These are phyloP conservation scores for Nephromyces sp. DNA, from an alignment of 169 alveolate species.

Conservation along the genomic window DNA sequence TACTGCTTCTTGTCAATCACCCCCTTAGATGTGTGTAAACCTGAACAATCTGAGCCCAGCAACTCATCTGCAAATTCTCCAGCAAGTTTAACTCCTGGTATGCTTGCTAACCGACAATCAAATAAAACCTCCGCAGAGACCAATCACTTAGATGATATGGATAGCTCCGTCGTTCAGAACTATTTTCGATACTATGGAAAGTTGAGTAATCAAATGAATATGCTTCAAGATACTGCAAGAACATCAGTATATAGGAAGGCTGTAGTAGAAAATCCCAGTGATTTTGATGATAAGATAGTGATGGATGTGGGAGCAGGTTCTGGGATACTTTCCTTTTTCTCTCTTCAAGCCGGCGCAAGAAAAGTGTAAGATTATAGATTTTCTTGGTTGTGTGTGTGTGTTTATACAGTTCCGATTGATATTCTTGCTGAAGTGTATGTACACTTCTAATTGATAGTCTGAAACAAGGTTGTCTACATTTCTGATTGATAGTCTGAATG, in stretches of 20 bases:
- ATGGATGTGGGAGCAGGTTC: slow-evolving; percentile 98
- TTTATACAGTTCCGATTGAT: not conserved
- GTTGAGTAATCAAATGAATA: slow-evolving; percentile 90
- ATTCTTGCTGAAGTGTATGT: not conserved
- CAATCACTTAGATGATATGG: slow-evolving; percentile 4
- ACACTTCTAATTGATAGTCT: no score
- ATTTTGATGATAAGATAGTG: slow-evolving; percentile 86
- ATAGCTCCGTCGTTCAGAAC: slow-evolving; percentile 15
- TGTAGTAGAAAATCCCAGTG: slow-evolving; percentile 77
- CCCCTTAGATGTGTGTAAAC: no score
- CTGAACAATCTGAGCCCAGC: no score
- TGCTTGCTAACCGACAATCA: no score
- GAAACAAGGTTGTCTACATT: no score
- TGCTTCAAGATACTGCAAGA: slow-evolving; percentile 75
- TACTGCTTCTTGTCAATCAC: no score
- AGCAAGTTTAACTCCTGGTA: no score
- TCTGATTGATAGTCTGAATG: no score
- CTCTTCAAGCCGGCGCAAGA: slow-evolving; percentile 90
- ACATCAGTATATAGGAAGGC: slow-evolving; percentile 87
- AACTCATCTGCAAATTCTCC: no score
- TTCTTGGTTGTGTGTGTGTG: not conserved
- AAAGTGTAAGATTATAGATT: slow-evolving; percentile 66
- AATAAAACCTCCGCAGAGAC: no score
- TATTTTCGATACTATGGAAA: slow-evolving; percentile 93
- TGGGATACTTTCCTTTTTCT: slow-evolving; percentile 95